A percentile compares a stretch with the other conserved stretches of the same genome.
These are phyloP conservation scores for Acer campestre DNA, from an alignment of 345 rosid species.

Conservation along the genomic window DNA sequence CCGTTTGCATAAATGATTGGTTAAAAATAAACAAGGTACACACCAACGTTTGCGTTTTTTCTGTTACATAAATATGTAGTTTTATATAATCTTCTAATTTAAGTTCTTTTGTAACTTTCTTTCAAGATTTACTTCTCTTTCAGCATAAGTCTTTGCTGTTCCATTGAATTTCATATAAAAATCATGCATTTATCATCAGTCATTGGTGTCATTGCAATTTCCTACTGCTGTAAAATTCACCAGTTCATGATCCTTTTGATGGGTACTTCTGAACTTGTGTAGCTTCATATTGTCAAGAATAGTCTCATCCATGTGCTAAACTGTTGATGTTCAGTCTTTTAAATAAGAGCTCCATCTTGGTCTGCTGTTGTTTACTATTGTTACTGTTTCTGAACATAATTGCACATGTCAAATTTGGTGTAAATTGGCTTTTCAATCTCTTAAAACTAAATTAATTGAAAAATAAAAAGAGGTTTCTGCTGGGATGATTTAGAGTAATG, in stretches of 20 bases:
- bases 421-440: neutral
- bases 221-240: neutral
- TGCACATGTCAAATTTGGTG: too few species aligned
- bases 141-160: neutral
- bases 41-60: neutral
- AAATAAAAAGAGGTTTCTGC: neutral
- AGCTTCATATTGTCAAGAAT: neutral
- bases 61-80: neutral
- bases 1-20: conserved; percentile 95
- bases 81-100: neutral
- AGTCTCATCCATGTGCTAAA: neutral
- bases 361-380: neutral
- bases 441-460: neutral
- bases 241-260: neutral
- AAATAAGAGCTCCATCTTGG: neutral
- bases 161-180: neutral
- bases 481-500: neutral
- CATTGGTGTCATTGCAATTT: conserved; percentile 2
- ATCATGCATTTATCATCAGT: neutral
- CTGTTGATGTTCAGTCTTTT: neutral
- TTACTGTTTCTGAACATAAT: neutral
- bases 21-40: conserved; percentile 89
- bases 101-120: neutral
- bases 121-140: neutral
- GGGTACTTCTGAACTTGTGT: neutral